Evolutionary conservation across 106 monocot species (phyloP).

Genomic region (Ottelia alismoides): DNA sequence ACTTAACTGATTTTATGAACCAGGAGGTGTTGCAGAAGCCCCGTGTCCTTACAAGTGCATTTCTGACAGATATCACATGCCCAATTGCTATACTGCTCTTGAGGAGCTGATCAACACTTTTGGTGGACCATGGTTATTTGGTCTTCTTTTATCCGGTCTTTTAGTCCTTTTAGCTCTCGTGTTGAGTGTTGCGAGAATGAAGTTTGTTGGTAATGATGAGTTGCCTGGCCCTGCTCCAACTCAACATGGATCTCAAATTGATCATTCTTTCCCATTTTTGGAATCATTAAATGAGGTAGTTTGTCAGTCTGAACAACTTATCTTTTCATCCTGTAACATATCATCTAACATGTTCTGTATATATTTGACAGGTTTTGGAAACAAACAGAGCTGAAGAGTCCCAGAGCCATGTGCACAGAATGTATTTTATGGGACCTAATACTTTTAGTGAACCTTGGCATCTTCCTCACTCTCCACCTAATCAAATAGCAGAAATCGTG

Average conservation of each 20-base stretch:
- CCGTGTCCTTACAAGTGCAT: slow-evolving; percentile 91
- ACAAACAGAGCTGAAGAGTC: slow-evolving; percentile 95
- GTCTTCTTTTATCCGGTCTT: slow-evolving; percentile 75
- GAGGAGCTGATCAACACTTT: slow-evolving; percentile 97
- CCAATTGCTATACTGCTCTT: slow-evolving; percentile 90
- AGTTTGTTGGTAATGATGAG: slow-evolving; percentile 93
- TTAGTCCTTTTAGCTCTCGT: slow-evolving; percentile 77
- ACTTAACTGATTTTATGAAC: no score
- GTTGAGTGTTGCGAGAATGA: slow-evolving; percentile 97
- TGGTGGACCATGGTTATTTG: slow-evolving; percentile 98
- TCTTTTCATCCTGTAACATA: no score
- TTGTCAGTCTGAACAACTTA: no score
- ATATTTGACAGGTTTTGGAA: slow-evolving; percentile 99
- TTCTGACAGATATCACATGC: slow-evolving; percentile 95
- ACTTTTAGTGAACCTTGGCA: slow-evolving; percentile 99
- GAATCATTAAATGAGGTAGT: slow-evolving; percentile 99
- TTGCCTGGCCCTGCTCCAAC: slow-evolving; percentile 89
- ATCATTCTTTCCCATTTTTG: slow-evolving; percentile 92
- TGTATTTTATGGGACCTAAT: slow-evolving; percentile 96
- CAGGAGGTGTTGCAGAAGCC: slow-evolving; percentile 75
- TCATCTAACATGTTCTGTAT: no score
- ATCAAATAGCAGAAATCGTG: slow-evolving; percentile 84
- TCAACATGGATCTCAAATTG: slow-evolving; percentile 92
- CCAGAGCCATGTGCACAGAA: slow-evolving; percentile 83
- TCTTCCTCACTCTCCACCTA: slow-evolving; percentile 87